A percentile compares a stretch with the other conserved stretches of the same genome.
phyloP scores from a whole-genome alignment of 2,329 filamentous ascomycete species.

The Penicillium sclerotigenum region DNA sequence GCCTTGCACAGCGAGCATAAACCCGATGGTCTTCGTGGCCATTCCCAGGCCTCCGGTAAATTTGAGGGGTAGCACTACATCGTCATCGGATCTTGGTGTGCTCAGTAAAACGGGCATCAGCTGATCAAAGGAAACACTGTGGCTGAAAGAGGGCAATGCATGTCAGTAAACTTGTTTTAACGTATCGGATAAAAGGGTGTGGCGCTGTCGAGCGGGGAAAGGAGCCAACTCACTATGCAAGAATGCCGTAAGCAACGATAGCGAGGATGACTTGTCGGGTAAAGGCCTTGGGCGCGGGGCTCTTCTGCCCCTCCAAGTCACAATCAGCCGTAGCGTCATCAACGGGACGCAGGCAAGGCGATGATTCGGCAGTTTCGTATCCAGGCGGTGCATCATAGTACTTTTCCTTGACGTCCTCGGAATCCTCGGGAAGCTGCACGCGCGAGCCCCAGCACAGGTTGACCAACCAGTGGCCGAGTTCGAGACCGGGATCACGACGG shows the following conservation, averaged over 20 bases:
- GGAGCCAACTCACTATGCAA: conserved; percentile 75
- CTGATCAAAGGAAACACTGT: conserved; percentile 95
- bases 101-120: conserved; percentile 89
- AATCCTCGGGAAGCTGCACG: conserved; percentile 43
- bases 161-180: conserved; percentile 48
- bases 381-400: conserved; percentile 65
- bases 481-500: conserved; percentile 70
- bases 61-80: conserved; percentile 71
- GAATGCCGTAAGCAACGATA: conserved; percentile 84
- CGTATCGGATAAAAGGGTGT: conserved; percentile 3
- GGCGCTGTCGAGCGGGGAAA: not conserved
- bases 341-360: conserved; percentile 47
- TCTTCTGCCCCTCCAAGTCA: conserved; percentile 43
- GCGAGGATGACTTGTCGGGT: conserved; percentile 81
- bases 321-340: conserved; percentile 32
- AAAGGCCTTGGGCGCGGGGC: conserved; percentile 61
- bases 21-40: conserved; percentile 76
- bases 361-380: conserved; percentile 60
- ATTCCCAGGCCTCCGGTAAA: conserved; percentile 86
- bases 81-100: conserved; percentile 54
- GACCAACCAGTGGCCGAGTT: conserved; percentile 70
- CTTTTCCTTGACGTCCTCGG: conserved; percentile 38
- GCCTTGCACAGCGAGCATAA: conserved; percentile 85
- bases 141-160: conserved; percentile 52
- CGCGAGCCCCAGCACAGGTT: conserved; percentile 29